These are phyloP conservation scores for Backusella luteola DNA, from an alignment of 192 early-diverging fungal genomes.

Conservation along the genomic window DNA sequence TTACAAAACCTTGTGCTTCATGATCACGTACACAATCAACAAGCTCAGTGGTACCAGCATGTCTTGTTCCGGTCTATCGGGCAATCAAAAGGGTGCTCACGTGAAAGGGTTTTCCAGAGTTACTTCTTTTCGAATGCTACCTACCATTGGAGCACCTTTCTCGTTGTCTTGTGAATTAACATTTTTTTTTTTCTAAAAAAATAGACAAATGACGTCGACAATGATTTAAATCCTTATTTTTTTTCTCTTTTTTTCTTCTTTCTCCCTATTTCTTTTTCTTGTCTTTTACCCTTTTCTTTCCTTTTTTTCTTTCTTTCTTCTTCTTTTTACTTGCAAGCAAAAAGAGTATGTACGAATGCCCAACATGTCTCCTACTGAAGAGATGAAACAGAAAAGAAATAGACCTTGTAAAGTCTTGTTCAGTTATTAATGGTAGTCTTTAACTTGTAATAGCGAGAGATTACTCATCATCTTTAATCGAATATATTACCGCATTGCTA, in stretches of 20 bases:
- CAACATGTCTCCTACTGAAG: conserved; percentile 6
- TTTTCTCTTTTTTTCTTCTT: not conserved
- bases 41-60: not conserved
- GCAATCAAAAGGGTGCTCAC: not conserved
- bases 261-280: not conserved
- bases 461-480: not conserved
- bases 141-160: not conserved
- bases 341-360: not conserved
- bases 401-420: conserved; percentile 24
- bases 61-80: not conserved
- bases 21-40: too few species aligned
- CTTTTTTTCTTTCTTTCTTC: not conserved
- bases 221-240: not conserved
- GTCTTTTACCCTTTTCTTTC: not conserved
- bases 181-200: too few species aligned
- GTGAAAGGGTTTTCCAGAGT: not conserved
- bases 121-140: not conserved
- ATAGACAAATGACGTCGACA: not conserved
- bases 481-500: not conserved
- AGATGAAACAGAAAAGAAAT: conserved; percentile 19
- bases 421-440: conserved; percentile 4
- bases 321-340: not conserved
- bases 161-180: not conserved
- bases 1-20: too few species aligned
- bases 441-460: not conserved